Conservation (phyloP, 495 filamentous ascomycete genomes). For the Talaromyces proteolyticus region DNA sequence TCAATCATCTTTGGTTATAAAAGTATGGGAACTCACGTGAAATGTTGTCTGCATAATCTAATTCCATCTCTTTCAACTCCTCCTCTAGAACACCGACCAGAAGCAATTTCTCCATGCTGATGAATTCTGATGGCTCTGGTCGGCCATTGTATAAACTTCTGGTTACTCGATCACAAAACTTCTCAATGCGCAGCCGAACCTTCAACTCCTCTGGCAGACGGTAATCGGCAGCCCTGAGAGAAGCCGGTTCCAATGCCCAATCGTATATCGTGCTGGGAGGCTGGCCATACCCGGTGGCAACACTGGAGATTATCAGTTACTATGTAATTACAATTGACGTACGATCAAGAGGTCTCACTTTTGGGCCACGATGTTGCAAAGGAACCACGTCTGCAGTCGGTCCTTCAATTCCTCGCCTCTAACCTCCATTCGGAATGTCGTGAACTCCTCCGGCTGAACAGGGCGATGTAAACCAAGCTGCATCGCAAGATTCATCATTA, state of each 20-base stretch:
- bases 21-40: constrained; percentile 26
- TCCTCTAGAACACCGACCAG: constrained; percentile 51
- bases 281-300: constrained; percentile 87
- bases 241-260: constrained; percentile 67
- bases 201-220: constrained; percentile 61
- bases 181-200: constrained; percentile 72
- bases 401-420: constrained; percentile 82
- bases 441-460: constrained; percentile 87
- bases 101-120: constrained; percentile 65
- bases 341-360: constrained; percentile 42
- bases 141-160: constrained; percentile 80
- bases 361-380: constrained; percentile 88
- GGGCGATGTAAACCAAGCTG: constrained; percentile 87
- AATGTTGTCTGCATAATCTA: constrained; percentile 36
- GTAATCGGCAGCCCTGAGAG: constrained; percentile 58
- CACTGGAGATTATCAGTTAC: constrained; percentile 40
- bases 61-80: constrained; percentile 49
- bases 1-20: constrained; percentile 56
- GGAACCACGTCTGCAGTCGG: constrained; percentile 82
- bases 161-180: constrained; percentile 80
- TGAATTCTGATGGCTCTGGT: constrained; percentile 66
- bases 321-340: too few relatives aligned
- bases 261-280: constrained; percentile 82
- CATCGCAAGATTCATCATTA: constrained; percentile 94
- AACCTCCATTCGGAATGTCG: constrained; percentile 71